A percentile compares a stretch with the other conserved stretches of the same genome.
Conservation (phyloP, 2,329 filamentous ascomycete species). For the Coniochaeta pulveracea region DNA sequence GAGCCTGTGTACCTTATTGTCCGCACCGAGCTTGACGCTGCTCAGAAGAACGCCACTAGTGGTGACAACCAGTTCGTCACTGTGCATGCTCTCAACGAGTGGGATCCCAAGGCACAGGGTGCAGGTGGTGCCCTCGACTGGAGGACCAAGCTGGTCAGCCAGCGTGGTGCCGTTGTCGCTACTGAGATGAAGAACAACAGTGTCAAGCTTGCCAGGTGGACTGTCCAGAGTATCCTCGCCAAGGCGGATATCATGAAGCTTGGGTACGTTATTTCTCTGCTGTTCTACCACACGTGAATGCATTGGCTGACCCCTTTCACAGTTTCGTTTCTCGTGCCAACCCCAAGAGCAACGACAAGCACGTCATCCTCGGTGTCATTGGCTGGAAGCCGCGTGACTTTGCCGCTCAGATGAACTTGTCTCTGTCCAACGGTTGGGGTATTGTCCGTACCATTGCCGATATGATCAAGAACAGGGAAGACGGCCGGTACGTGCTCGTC, state of each 20-base stretch:
- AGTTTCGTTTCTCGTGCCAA: constrained; percentile 93
- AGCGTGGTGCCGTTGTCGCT: constrained; percentile 92
- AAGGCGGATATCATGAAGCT: constrained; percentile 99
- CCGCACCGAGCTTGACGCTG: constrained; percentile 87
- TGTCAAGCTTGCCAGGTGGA: constrained; percentile 97
- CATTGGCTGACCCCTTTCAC: constrained; percentile 7
- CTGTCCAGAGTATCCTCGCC: constrained; percentile 89
- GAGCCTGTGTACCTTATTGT: constrained; percentile 89
- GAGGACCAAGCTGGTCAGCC: constrained; percentile 86
- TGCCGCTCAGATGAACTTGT: constrained; percentile 94
- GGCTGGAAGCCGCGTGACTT: constrained; percentile 98
- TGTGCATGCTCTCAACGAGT: constrained; percentile 97
- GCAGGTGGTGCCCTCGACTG: constrained; percentile 93
- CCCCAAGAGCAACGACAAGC: constrained; percentile 84
- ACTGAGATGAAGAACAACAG: constrained; percentile 99
- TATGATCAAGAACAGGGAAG: constrained; percentile 69
- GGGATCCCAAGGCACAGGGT: constrained; percentile 94
- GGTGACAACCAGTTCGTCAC: constrained; percentile 86
- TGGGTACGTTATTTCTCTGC: constrained; percentile 51
- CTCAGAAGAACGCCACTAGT: constrained; percentile 87
- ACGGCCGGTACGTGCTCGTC: constrained; percentile 71
- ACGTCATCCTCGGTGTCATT: constrained; percentile 89
- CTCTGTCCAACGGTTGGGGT: constrained; percentile 94
- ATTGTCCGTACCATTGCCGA: constrained; percentile 97
- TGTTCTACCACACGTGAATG: constrained; percentile 1